Conservation (phyloP, 495 filamentous ascomycete genomes). For the Podospora appendiculata region DNA sequence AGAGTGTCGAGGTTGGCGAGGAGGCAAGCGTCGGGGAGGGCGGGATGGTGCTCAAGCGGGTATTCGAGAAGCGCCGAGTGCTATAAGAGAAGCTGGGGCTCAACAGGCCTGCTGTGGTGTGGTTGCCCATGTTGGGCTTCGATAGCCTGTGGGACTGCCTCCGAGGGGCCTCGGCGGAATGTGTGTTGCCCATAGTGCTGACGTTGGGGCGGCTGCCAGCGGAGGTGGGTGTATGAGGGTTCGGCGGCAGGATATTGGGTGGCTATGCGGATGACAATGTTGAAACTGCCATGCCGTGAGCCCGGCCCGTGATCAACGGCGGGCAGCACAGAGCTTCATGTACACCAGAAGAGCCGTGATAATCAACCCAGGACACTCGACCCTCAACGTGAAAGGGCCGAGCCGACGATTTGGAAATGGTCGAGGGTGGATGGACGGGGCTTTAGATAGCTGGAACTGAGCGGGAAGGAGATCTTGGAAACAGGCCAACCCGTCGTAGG, state of each 20-base stretch:
- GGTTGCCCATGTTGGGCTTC: slow-evolving; percentile 37
- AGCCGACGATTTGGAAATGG: not conserved
- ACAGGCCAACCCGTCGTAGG: no score
- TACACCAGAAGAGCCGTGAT: slow-evolving; percentile 6
- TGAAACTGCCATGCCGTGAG: slow-evolving; percentile 33
- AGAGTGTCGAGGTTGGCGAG: slow-evolving; percentile 9
- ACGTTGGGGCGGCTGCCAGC: slow-evolving; percentile 4
- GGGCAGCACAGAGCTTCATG: slow-evolving; percentile 17
- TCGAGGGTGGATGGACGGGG: no score
- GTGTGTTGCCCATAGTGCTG: slow-evolving; percentile 37
- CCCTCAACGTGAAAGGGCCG: not conserved
- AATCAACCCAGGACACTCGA: slow-evolving; percentile 14
- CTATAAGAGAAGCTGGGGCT: slow-evolving; percentile 26
- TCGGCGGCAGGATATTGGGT: slow-evolving; percentile 24
- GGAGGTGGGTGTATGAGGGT: not conserved
- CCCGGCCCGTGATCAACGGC: slow-evolving; percentile 12
- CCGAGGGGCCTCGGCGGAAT: slow-evolving; percentile 33
- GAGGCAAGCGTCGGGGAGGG: slow-evolving; percentile 12
- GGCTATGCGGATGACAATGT: slow-evolving; percentile 22
- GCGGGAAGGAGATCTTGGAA: no score
- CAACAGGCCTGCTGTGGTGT: slow-evolving; percentile 38
- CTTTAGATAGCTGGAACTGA: no score
- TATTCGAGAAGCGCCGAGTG: slow-evolving; percentile 24
- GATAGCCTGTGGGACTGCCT: slow-evolving; percentile 38
- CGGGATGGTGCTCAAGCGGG: slow-evolving; percentile 14